Conservation (phyloP, 2,329 filamentous ascomycete genomes). For the Fusarium albidum region DNA sequence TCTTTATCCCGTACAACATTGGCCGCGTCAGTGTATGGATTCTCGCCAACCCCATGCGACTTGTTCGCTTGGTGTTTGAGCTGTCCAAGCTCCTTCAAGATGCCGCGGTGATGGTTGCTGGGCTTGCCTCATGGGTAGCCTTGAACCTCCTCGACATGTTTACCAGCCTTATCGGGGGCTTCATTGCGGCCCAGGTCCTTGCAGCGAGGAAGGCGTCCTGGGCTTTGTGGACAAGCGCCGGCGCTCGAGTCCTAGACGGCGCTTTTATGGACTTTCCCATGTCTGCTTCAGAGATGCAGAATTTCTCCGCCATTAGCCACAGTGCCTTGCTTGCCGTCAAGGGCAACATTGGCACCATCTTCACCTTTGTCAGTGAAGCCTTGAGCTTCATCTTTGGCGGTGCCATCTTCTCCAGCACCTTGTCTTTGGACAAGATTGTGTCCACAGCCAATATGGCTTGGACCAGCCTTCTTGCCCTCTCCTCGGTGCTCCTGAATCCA, state of each 20-base stretch:
- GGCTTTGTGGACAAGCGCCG: slow-evolving; percentile 52
- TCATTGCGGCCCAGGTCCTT: slow-evolving; percentile 42
- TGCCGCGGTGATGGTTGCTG: slow-evolving; percentile 70
- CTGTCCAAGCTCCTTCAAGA: slow-evolving; percentile 84
- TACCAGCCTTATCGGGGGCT: slow-evolving; percentile 45
- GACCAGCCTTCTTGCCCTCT: slow-evolving; percentile 29
- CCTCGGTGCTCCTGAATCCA: slow-evolving; percentile 52
- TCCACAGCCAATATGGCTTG: slow-evolving; percentile 21
- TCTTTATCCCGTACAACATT: slow-evolving; percentile 92
- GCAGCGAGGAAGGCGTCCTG: slow-evolving; percentile 50
- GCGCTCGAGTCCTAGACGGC: slow-evolving; percentile 58
- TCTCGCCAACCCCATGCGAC: slow-evolving; percentile 79
- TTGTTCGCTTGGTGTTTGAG: slow-evolving; percentile 76
- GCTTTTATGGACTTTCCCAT: slow-evolving; percentile 60
- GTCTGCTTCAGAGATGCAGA: slow-evolving; percentile 71
- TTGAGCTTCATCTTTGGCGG: slow-evolving; percentile 56
- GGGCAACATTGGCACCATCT: slow-evolving; percentile 53
- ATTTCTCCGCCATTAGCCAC: slow-evolving; percentile 80
- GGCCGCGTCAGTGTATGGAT: slow-evolving; percentile 85
- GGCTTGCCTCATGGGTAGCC: slow-evolving; percentile 57
- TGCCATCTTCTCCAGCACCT: slow-evolving; percentile 43
- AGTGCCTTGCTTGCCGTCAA: slow-evolving; percentile 71
- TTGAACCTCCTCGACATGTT: slow-evolving; percentile 52
- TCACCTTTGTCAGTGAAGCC: slow-evolving; percentile 49
- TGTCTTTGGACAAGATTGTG: slow-evolving; percentile 19